A percentile compares a stretch with the other conserved stretches of the same genome.
Evolutionary conservation across 805 yeast species (phyloP).

Genomic region (Wickerhamomyces mucosus): DNA sequence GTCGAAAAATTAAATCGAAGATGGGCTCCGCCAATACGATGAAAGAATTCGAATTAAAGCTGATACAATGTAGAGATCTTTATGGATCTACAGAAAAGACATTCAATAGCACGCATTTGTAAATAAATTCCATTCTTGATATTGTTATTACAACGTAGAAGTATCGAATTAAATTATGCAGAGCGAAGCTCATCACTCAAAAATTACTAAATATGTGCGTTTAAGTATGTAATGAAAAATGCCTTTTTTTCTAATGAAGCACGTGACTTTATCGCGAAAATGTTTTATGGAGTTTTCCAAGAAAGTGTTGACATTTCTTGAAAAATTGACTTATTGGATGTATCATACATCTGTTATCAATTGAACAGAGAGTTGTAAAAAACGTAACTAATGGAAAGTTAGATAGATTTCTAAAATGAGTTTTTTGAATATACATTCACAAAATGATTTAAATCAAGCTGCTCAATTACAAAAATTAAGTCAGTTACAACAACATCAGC

Average conservation of each 20-base stretch:
- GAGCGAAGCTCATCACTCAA: too few relatives aligned
- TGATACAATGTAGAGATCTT: slow-evolving; percentile 47
- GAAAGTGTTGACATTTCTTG: too few relatives aligned
- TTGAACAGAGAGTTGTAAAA: slow-evolving; percentile 2
- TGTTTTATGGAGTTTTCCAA: too few relatives aligned
- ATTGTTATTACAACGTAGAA: too few relatives aligned
- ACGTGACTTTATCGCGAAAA: too few relatives aligned
- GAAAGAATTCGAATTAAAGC: slow-evolving; percentile 65
- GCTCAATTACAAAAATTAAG: slow-evolving; percentile 11
- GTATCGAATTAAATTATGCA: too few relatives aligned
- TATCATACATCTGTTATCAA: too few relatives aligned
- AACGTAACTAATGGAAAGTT: slow-evolving; percentile 1
- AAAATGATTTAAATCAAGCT: slow-evolving; percentile 11
- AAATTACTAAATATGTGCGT: too few relatives aligned
- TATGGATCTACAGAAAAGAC: slow-evolving; percentile 12
- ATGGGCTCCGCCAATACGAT: slow-evolving; percentile 50
- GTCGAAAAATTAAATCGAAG: slow-evolving; percentile 32
- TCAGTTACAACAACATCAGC: slow-evolving; percentile 13
- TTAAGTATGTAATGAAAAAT: too few relatives aligned
- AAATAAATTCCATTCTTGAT: too few relatives aligned
- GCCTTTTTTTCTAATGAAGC: too few relatives aligned
- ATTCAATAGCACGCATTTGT: slow-evolving; percentile 2
- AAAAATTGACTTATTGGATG: too few relatives aligned
- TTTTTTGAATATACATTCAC: slow-evolving; percentile 13
- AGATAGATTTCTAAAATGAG: slow-evolving; percentile 9